Evolutionary conservation across 495 filamentous ascomycete species (phyloP), one percentile per base, ranked within the genome.

Genomic region (Lophium mytilinum): DNA sequence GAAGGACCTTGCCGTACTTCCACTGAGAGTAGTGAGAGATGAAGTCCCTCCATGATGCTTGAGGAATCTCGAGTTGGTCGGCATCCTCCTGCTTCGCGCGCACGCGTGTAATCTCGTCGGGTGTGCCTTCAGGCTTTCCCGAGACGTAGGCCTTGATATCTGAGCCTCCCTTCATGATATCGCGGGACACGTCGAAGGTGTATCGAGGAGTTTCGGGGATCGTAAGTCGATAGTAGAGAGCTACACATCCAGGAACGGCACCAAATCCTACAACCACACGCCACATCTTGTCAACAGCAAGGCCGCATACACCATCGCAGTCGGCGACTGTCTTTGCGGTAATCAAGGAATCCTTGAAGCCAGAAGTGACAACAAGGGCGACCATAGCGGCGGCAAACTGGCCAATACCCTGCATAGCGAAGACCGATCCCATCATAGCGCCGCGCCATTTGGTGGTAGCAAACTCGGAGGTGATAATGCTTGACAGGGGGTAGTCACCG

Each of bases 261-360:
- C 88, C 88, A 63, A 90, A 81, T 12, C 88, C 88, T 66, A 93
- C 85, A 41, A 90, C 72, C 3, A 79, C 72, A 61, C 88, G 80
- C 88, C 88, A 93, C 84, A 93, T 90, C 75, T 88, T 88, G 73
- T 92, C 88, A 14, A 89, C 85, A 15, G 86, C 86, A 19, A 84
- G 57, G 24, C 73, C 72, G 69, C 87, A 90, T 42, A 75, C 79
- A 30, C 83, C 87, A 34, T 73, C 73, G 73, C 87, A 90, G 14
- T 74, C 64, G 5, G 64, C 68, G 19, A 75, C 72, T 8, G 58
- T 68, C 14, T 73, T 66, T 12, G 83, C 78, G 8, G 71, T 67
- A 43, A 73, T 57, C 0, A 91, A 78, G 0, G 83, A 83, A n/a
- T 79, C 73, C 63, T 81, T 86, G 77, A 91, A 93, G 42, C 85